Percentiles rank a stretch among this genome's conserved stretches.
These are phyloP conservation scores for Lactuca sativa DNA, from an alignment of 129 eudicot genomes.

Conservation along the genomic window DNA sequence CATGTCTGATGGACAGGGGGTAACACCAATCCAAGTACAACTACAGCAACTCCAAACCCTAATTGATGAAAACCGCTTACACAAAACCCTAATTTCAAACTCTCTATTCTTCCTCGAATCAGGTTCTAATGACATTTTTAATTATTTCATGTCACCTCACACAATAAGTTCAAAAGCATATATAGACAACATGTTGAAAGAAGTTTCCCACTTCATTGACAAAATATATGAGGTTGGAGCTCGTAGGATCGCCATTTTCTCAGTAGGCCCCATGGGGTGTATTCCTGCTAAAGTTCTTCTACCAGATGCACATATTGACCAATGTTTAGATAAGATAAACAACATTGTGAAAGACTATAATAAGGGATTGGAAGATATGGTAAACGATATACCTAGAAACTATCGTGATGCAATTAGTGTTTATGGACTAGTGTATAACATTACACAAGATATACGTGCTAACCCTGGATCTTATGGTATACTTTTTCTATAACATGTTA, in stretches of 20 bases:
- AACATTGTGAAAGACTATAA: slow-evolving; percentile 48
- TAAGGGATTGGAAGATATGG: slow-evolving; percentile 42
- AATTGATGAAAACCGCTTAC: slow-evolving; percentile 33
- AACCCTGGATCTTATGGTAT: slow-evolving; percentile 47
- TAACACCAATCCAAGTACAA: slow-evolving; percentile 49
- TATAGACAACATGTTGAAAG: slow-evolving; percentile 44
- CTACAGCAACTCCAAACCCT: slow-evolving; percentile 46
- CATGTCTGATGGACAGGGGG: slow-evolving; percentile 29
- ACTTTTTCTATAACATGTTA: not conserved
- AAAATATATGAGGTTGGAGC: slow-evolving; percentile 48
- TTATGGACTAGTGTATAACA: slow-evolving; percentile 44
- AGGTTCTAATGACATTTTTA: slow-evolving; percentile 56
- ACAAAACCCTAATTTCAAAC: slow-evolving; percentile 22
- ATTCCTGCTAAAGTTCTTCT: slow-evolving; percentile 46
- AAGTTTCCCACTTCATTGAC: slow-evolving; percentile 34
- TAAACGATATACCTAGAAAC: slow-evolving; percentile 29
- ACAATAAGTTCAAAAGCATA: slow-evolving; percentile 37
- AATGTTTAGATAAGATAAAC: slow-evolving; percentile 52
- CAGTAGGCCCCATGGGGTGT: slow-evolving; percentile 60
- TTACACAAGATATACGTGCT: slow-evolving; percentile 33
- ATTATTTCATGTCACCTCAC: slow-evolving; percentile 37
- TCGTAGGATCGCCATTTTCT: slow-evolving; percentile 42
- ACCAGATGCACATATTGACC: slow-evolving; percentile 34
- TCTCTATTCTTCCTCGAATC: slow-evolving; percentile 53
- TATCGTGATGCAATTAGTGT: slow-evolving; percentile 45